Conservation (phyloP, 1,284 basidiomycete genomes). For the Moesziomyces parantarcticus region DNA sequence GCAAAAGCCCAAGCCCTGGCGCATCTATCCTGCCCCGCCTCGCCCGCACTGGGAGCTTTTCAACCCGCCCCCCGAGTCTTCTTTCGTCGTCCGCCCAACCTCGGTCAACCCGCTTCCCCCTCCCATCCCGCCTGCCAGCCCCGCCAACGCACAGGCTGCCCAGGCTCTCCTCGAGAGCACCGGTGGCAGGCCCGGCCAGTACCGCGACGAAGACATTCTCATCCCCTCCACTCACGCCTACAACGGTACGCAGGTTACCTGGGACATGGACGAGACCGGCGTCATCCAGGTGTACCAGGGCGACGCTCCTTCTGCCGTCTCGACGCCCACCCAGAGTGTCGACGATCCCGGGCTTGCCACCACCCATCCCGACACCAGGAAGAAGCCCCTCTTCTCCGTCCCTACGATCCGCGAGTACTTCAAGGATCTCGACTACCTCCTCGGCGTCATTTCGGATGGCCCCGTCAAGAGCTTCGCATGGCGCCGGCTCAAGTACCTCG, state of each 20-base stretch:
- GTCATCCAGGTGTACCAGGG: slow-evolving; percentile 63
- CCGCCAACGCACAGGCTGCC: slow-evolving; percentile 64
- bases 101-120: slow-evolving; percentile 59
- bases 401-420: slow-evolving; percentile 94
- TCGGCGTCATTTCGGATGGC: slow-evolving; percentile 80
- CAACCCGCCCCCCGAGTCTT: slow-evolving; percentile 63
- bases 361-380: slow-evolving; percentile 15
- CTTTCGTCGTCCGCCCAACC: slow-evolving; percentile 59
- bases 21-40: slow-evolving; percentile 65
- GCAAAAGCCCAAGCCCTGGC: slow-evolving; percentile 62
- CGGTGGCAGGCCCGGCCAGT: slow-evolving; percentile 65
- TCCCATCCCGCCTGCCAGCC: slow-evolving; percentile 63
- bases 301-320: slow-evolving; percentile 24
- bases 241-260: slow-evolving; percentile 42
- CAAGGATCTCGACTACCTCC: slow-evolving; percentile 86
- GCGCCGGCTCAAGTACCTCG: slow-evolving; percentile 88
- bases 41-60: slow-evolving; percentile 67
- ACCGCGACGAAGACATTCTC: slow-evolving; percentile 48
- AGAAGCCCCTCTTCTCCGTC: slow-evolving; percentile 77
- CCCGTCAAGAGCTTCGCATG: slow-evolving; percentile 97
- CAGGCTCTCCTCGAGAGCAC: slow-evolving; percentile 63
- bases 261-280: slow-evolving; percentile 60
- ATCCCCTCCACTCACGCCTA: slow-evolving; percentile 49
- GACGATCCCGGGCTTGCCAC: slow-evolving; percentile 27
- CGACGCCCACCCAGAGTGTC: slow-evolving; percentile 30